Evolutionary conservation across 169 alveolate genomes (phyloP), one percentile per base, ranked within the genome.

Genomic region (Plasmodium gallinaceum): DNA sequence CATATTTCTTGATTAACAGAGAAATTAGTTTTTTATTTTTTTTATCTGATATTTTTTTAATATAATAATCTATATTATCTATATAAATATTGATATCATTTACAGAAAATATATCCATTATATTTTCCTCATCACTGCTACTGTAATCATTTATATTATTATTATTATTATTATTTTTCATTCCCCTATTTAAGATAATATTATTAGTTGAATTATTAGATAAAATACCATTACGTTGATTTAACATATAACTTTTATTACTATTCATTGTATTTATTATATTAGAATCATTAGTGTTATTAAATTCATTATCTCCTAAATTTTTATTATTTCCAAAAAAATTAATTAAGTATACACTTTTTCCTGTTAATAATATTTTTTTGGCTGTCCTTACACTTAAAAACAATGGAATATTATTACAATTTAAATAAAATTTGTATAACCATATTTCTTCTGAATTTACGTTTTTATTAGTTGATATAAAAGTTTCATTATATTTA

Each of bases 381-480:
- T 69, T 83, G 12, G 91, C 91, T 20, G 83, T 83, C 3, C 16
- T 68, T 14, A 61, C 60, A 12, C 66, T 83, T 7, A 83, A 37
- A 58, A 83, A 83, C 0, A 83, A 45, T 8, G 91, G 91, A 54
- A 83, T 68, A 22, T 83, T 83, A 20, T 68, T 54, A 5, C 10
- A 26, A 46, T 83, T 68, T 48, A 83, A 46, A 51, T 16, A 68
- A 60, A 68, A 83, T 66, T 83, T 83, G 32, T 83, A 39, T 18
- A 57, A 26, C 91, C 91, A 83, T 1, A 83, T 54, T 26, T 83
- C 52, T 60, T 83, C 91, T n/a, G 85, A 83, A 8, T 37, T 60
- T 1, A 83, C 74, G 12, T 48, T 66, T 7, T 57, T 83, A 68
- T 83, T 83, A 2, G 83, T 22, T 4, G 74, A 68, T 32, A 83